Percentiles rank a stretch among this genome's conserved stretches.
Evolutionary conservation across 805 yeast species (phyloP).

Genomic region (Kazachstania bromeliacearum): DNA sequence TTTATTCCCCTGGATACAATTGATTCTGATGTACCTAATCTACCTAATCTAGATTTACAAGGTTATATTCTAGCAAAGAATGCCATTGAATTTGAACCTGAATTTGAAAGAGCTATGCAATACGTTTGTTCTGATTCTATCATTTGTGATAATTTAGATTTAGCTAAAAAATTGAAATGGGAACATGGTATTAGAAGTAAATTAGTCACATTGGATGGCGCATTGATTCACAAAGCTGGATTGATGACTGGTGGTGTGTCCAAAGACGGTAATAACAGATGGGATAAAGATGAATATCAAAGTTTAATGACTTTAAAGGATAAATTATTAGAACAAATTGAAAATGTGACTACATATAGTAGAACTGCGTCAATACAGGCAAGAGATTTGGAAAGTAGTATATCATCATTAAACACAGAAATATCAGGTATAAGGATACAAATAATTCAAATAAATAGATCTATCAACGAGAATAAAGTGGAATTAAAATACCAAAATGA

Average conservation of each 20-base stretch:
- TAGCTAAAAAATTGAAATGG: slow-evolving; percentile 73
- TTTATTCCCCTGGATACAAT: slow-evolving; percentile 85
- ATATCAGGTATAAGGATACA: slow-evolving; percentile 38
- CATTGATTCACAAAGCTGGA: slow-evolving; percentile 75
- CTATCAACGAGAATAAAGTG: slow-evolving; percentile 35
- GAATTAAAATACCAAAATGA: slow-evolving; percentile 45
- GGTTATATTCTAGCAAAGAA: slow-evolving; percentile 46
- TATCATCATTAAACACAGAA: slow-evolving; percentile 40
- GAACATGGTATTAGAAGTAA: slow-evolving; percentile 46
- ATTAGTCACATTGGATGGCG: slow-evolving; percentile 75
- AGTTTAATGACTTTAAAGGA: slow-evolving; percentile 41
- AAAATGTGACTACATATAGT: slow-evolving; percentile 32
- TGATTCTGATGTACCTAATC: slow-evolving; percentile 50
- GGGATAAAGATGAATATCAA: slow-evolving; percentile 66
- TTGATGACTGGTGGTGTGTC: slow-evolving; percentile 86
- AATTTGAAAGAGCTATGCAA: slow-evolving; percentile 65
- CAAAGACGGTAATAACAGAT: slow-evolving; percentile 38
- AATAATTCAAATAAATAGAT: slow-evolving; percentile 36
- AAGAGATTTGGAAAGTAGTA: slow-evolving; percentile 47
- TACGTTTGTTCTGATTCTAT: slow-evolving; percentile 73
- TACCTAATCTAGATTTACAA: slow-evolving; percentile 11
- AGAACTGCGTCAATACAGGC: slow-evolving; percentile 49
- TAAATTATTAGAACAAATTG: slow-evolving; percentile 38
- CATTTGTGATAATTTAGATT: slow-evolving; percentile 58
- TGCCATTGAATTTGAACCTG: slow-evolving; percentile 57